Evolutionary conservation across 192 early-diverging fungal species (phyloP), one percentile per base, ranked within the genome.

Genomic region (Umbelopsis isabellina): DNA sequence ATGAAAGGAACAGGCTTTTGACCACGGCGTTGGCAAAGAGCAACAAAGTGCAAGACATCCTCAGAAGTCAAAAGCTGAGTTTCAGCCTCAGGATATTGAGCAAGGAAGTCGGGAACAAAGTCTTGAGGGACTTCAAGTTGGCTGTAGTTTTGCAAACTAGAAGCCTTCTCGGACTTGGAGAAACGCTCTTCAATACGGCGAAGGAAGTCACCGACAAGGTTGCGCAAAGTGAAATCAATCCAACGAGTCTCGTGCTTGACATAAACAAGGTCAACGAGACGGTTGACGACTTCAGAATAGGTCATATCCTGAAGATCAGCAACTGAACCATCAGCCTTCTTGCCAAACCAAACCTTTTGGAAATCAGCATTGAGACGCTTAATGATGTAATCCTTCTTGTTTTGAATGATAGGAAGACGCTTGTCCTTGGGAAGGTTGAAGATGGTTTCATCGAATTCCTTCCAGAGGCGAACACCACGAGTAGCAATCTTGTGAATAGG

Each of bases 291-390:
- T 73, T 97, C 93, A 64, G 87, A 81, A 75, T 98, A 98, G 9
- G 97, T 96, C 95, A 98, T 97, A 46, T 95, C 92, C 70, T 91
- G 88, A 67, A 98, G 80, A 70, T 95, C 94, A 37, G 85, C 91
- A 49, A 90, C 80, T 2, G 74, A 78, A 22, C 93, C 94, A 67
- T 91, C 84, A 6, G 83, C 72, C 83, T 96, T 97, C 69, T 82
- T 81, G 49, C 94, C 95, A 79, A 98, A 98, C 97, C 97, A 98
- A 20, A 92, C 91, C 83, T 96, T 93, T 83, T 95, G 93, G 82
- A 89, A 96, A 78, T 98, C 94, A 41, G 79, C 86, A 78, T 95
- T 95, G 46, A 98, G 84, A 11, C 91, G 87, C 65, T 87, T 75
- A 71, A 96, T 92, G 25, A 98, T 92, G 73, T 95, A 92, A 66